These are phyloP conservation scores for Bruguiera hainesii DNA, from an alignment of 441 rosid genomes.

Conservation along the genomic window DNA sequence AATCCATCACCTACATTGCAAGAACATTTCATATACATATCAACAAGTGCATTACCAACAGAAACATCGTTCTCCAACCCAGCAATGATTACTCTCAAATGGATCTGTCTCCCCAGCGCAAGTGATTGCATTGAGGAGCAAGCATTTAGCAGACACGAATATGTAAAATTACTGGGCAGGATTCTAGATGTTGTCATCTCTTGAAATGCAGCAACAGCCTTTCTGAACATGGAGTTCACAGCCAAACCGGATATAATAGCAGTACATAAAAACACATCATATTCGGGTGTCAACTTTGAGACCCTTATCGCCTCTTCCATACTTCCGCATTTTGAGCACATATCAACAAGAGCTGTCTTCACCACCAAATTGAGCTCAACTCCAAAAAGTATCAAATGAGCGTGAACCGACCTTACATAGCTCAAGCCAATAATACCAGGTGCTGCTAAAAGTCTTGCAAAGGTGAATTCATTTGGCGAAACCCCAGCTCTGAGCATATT, in stretches of 20 bases:
- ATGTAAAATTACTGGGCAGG: conserved; percentile 62
- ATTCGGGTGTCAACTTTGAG: conserved; percentile 54
- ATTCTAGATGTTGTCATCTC: conserved; percentile 55
- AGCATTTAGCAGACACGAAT: conserved; percentile 63
- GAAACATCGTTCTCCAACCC: conserved; percentile 44
- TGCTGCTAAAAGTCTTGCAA: conserved; percentile 50
- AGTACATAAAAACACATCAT: conserved; percentile 71
- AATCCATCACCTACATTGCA: conserved; percentile 42
- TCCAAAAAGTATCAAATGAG: conserved; percentile 65
- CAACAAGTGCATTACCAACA: conserved; percentile 80
- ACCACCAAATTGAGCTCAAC: conserved; percentile 59
- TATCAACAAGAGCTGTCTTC: conserved; percentile 66
- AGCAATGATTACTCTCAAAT: conserved; percentile 53
- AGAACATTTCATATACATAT: conserved; percentile 82
- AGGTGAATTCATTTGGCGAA: conserved; percentile 57
- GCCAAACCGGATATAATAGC: conserved; percentile 71
- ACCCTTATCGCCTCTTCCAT: conserved; percentile 57
- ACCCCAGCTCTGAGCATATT: conserved; percentile 49
- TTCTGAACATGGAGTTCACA: conserved; percentile 47
- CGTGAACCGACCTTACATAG: conserved; percentile 61
- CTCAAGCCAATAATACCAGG: conserved; percentile 47
- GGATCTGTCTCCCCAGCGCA: conserved; percentile 63
- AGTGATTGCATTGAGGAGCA: conserved; percentile 49
- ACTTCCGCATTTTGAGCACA: conserved; percentile 59
- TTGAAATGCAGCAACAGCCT: conserved; percentile 47